These are phyloP conservation scores for Penicillium canariense DNA, from an alignment of 495 filamentous ascomycete species.

Conservation along the genomic window DNA sequence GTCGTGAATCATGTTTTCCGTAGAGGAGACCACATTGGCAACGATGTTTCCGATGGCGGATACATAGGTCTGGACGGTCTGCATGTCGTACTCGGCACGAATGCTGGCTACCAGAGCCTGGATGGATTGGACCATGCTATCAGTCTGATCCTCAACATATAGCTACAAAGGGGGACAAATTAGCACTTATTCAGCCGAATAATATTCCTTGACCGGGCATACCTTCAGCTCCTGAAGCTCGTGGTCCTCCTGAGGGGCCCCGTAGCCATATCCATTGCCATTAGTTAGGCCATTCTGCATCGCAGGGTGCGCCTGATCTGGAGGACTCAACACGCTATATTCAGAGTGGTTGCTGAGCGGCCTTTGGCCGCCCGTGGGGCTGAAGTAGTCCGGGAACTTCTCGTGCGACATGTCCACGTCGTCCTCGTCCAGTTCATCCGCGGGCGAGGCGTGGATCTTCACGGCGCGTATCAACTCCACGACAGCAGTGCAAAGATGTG, in stretches of 20 bases:
- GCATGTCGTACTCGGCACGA: slow-evolving; percentile 64
- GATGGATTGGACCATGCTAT: slow-evolving; percentile 75
- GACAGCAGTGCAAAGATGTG: slow-evolving; percentile 79
- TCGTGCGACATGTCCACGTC: slow-evolving; percentile 41
- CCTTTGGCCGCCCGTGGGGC: slow-evolving; percentile 43
- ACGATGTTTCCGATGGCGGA: slow-evolving; percentile 68
- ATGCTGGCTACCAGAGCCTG: slow-evolving; percentile 78
- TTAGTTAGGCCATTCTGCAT: slow-evolving; percentile 30
- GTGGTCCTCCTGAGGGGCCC: slow-evolving; percentile 43
- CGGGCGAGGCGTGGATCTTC: slow-evolving; percentile 75
- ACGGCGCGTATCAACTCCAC: slow-evolving; percentile 80
- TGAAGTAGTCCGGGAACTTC: slow-evolving; percentile 50
- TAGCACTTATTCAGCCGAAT: background rate
- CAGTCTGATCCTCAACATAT: slow-evolving; percentile 83
- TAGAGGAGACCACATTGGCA: slow-evolving; percentile 64
- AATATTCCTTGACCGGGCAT: background rate
- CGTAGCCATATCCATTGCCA: slow-evolving; percentile 34
- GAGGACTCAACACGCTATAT: slow-evolving; percentile 54
- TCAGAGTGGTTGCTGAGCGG: slow-evolving; percentile 50
- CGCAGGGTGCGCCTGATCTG: slow-evolving; percentile 31
- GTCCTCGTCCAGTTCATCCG: slow-evolving; percentile 72
- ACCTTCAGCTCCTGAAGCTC: slow-evolving; percentile 75
- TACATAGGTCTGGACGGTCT: slow-evolving; percentile 67
- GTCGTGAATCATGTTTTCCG: slow-evolving; percentile 55
- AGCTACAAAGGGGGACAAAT: slow-evolving; percentile 41